phyloP scores from a whole-genome alignment of 345 rosid genomes.

The Eucalyptus sp. region DNA sequence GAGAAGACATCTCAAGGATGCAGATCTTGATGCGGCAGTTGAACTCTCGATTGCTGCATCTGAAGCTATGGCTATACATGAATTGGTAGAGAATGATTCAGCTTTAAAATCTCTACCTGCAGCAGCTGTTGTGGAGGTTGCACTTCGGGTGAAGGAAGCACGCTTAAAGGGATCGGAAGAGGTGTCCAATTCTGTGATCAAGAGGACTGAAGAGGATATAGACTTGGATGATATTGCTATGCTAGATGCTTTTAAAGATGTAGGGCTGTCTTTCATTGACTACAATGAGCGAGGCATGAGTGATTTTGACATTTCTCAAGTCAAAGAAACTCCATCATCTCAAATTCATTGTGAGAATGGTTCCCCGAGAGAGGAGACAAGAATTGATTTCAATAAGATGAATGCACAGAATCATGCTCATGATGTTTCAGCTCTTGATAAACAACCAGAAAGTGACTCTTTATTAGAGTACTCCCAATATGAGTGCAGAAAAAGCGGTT shows the following conservation, averaged over 20 bases:
- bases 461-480: not conserved
- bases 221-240: constrained; percentile 34
- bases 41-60: constrained; percentile 63
- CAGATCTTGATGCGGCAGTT: constrained; percentile 28
- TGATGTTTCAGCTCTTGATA: not conserved
- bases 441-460: not conserved
- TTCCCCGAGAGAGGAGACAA: not conserved
- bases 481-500: not conserved
- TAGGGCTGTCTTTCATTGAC: constrained; percentile 20
- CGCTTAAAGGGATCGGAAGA: constrained; percentile 24
- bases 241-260: constrained; percentile 44
- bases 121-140: constrained; percentile 41
- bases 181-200: not conserved
- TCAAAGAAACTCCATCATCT: constrained; percentile 31
- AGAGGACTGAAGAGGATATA: constrained; percentile 13
- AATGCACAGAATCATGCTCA: not conserved
- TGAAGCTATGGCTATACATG: constrained; percentile 53
- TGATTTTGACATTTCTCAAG: constrained; percentile 25
- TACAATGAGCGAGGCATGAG: not conserved
- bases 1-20: constrained; percentile 4
- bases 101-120: constrained; percentile 12
- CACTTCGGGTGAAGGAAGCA: constrained; percentile 48
- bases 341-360: constrained; percentile 3
- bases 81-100: constrained; percentile 22
- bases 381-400: not conserved